Base-by-base conservation (phyloP, 345 rosid genomes). In the Gossypium ekmanianum region DNA sequence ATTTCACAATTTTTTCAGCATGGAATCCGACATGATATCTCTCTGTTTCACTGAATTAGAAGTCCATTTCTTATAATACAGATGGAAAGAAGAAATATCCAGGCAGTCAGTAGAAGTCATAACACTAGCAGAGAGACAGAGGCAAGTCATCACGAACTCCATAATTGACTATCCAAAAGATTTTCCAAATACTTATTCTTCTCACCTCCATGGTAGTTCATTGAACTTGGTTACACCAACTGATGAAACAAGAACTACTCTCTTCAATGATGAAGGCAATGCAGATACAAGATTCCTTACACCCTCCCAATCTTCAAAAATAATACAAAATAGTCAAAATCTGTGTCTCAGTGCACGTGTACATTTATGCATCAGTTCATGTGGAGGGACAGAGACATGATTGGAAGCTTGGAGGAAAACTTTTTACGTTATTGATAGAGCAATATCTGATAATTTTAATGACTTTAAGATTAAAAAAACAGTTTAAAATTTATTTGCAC, bases 161-260 rank as follows among this genome's bases (percentile, higher is more conserved):
- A 61, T 57, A 8, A 73, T 22, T 68, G 14, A 59, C 34, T 2
- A 73, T 43, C 54, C 54, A 59, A 45, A 61, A 20, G 24, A 54
- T n/a, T 13, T 58, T 55, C 52, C 56, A 67, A 61, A 51, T 65
- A 56, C 20, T 16, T 14, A 56, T 48, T 16, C 27, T 50, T 62
- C 84, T 83, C 82, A 94, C 98, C 97, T 94, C 98, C 98, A 94
- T 12, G 98, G 98, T 10, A 94, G 85, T 77, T 87, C 97, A 75
- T 91, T 82, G 81, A 64, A 86, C 83, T 91, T 94, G 73, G 98
- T 94, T 16, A 92, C 97, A 79, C 98, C 98, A 22, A 94, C 85
- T 20, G 98, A 94, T 55, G 97, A 94, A 82, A 94, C 98, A 68
- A 94, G 90, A 81, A 92, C 86, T 68, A 91, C 80, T 86, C 93